Conservation (phyloP, 768 basidiomycete genomes). For the Trametes cinnabarina region DNA sequence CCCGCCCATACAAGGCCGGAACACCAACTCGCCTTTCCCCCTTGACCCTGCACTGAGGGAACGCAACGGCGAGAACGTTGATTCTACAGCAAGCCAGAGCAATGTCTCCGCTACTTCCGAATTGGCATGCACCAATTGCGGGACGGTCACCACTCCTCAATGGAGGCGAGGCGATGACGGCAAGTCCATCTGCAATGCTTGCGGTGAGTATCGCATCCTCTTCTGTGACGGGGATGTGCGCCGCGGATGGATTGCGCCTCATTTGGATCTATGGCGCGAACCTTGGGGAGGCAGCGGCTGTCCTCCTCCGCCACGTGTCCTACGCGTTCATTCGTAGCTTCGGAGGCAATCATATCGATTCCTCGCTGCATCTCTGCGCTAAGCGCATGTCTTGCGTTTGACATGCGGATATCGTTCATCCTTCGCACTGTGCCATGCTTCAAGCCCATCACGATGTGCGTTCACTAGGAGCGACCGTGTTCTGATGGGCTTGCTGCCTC, state of each 20-base stretch:
- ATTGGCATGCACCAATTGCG: constrained; percentile 64
- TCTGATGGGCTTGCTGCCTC: constrained; percentile 7
- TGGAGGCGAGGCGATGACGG: constrained; percentile 84
- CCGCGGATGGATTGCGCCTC: constrained; percentile 26
- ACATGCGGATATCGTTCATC: constrained; percentile 18
- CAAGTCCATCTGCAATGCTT: constrained; percentile 85
- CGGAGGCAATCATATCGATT: constrained; percentile 30
- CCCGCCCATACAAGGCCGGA: constrained; percentile 37
- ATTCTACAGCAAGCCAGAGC: constrained; percentile 22
- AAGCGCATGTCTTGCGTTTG: constrained; percentile 25
- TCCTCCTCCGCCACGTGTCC: constrained; percentile 40
- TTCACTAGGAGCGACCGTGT: background rate
- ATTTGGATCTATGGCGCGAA: constrained; percentile 20
- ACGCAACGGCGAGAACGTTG: constrained; percentile 24
- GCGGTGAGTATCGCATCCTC: constrained; percentile 62
- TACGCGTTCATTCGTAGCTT: constrained; percentile 24
- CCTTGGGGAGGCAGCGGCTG: constrained; percentile 1
- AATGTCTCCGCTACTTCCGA: constrained; percentile 14
- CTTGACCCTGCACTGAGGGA: constrained; percentile 27
- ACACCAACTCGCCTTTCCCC: constrained; percentile 27
- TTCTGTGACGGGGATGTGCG: constrained; percentile 26
- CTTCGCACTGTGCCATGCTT: constrained; percentile 15
- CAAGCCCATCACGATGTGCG: constrained; percentile 5
- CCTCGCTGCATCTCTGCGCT: constrained; percentile 26
- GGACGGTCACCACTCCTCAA: constrained; percentile 73